Percentiles rank a stretch among this genome's conserved stretches.
phyloP scores from a whole-genome alignment of 805 yeast species.

The Suhomyces xylopsoci region DNA sequence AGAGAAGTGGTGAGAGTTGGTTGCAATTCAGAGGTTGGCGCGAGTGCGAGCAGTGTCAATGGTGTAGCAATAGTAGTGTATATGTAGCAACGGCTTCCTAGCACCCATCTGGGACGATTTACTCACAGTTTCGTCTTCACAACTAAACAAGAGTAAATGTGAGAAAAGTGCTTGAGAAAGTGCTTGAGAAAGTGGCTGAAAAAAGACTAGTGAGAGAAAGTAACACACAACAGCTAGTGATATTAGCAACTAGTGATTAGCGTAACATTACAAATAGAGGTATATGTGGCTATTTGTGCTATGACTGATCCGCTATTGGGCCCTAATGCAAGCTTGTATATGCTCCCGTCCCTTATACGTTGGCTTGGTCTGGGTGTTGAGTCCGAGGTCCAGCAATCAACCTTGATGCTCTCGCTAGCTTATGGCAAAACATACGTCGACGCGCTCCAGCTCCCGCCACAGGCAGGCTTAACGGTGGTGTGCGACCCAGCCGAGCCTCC shows the following conservation, averaged over 20 bases:
- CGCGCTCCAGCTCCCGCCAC: slow-evolving; percentile 13
- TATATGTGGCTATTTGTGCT: not conserved
- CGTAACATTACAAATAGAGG: not conserved
- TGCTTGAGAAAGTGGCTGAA: not conserved
- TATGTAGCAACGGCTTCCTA: too few species aligned
- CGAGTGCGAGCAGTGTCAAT: not conserved
- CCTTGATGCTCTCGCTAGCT: slow-evolving; percentile 15
- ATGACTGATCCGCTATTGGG: not conserved
- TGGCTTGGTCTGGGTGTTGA: not conserved
- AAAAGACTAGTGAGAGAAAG: not conserved
- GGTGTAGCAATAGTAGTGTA: not conserved
- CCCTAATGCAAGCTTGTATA: not conserved
- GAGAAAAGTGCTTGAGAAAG: too few species aligned
- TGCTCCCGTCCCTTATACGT: not conserved
- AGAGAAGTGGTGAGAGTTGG: not conserved
- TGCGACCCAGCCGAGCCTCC: not conserved
- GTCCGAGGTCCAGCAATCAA: slow-evolving; percentile 15
- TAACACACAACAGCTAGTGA: not conserved
- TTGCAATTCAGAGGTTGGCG: not conserved
- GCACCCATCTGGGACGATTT: too few species aligned
- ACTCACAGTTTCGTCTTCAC: too few species aligned
- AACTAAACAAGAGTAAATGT: not conserved
- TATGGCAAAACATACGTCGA: slow-evolving; percentile 17
- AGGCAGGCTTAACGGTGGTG: not conserved
- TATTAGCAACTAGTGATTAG: too few species aligned